phyloP scores from a whole-genome alignment of 345 rosid species.

The Murraya paniculata region DNA sequence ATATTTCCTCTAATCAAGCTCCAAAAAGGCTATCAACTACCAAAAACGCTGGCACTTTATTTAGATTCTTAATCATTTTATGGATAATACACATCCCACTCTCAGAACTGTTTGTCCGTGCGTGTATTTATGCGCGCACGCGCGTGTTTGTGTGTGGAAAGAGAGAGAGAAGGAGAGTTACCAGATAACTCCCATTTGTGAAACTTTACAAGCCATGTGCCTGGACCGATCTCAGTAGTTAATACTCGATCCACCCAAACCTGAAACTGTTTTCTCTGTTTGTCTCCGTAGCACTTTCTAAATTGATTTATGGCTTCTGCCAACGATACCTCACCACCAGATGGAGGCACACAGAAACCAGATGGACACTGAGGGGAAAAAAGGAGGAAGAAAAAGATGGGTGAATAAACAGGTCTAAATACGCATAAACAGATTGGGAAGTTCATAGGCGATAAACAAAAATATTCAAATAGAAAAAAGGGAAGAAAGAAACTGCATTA shows the following conservation, averaged over 20 bases:
- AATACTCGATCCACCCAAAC: conserved; percentile 83
- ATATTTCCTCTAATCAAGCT: neutral
- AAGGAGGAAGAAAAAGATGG: neutral
- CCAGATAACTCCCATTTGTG: conserved; percentile 77
- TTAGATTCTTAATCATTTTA: neutral
- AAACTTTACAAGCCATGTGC: conserved; percentile 71
- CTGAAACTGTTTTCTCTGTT: conserved; percentile 63
- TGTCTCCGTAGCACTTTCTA: conserved; percentile 63
- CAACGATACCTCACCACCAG: conserved; percentile 65
- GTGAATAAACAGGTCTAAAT: neutral
- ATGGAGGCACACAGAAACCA: conserved; percentile 64
- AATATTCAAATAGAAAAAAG: neutral
- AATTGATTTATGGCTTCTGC: conserved; percentile 47
- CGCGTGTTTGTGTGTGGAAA: too few species aligned
- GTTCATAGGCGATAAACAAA: conserved; percentile 6
- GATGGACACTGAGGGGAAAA: conserved; percentile 44
- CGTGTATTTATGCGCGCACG: neutral
- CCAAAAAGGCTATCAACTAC: neutral
- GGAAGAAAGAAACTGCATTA: neutral
- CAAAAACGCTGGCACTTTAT: neutral
- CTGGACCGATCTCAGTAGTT: conserved; percentile 50
- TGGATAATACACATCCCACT: neutral
- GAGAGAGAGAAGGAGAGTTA: conserved; percentile 24
- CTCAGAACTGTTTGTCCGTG: neutral
- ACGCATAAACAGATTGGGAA: neutral